phyloP scores from a whole-genome alignment of 306 rosid genomes.

The Abrus pulchellus region DNA sequence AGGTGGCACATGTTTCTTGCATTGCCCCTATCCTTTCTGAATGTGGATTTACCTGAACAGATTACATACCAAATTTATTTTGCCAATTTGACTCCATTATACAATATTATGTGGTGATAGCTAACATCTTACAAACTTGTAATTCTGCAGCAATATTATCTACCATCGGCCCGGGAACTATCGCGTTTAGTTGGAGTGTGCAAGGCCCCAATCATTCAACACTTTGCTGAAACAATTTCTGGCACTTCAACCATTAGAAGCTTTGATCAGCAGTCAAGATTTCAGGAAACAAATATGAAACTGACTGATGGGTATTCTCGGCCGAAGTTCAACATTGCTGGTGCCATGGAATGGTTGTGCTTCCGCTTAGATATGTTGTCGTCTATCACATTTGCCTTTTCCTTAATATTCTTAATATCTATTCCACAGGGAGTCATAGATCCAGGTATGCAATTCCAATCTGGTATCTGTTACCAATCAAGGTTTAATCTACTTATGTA shows the following conservation, averaged over 20 bases:
- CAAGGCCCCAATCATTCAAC: slow-evolving; percentile 92
- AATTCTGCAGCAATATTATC: slow-evolving; percentile 74
- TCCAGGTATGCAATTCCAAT: slow-evolving; percentile 66
- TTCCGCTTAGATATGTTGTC: slow-evolving; percentile 82
- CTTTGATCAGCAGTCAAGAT: slow-evolving; percentile 82
- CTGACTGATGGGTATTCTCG: slow-evolving; percentile 75
- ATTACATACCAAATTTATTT: neutral
- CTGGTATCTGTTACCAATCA: slow-evolving; percentile 4
- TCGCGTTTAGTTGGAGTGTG: slow-evolving; percentile 82
- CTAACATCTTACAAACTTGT: slow-evolving; percentile 30
- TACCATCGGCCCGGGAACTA: slow-evolving; percentile 83
- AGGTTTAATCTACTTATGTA: neutral
- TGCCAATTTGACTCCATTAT: slow-evolving; percentile 7
- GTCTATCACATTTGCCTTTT: slow-evolving; percentile 72
- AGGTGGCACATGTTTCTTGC: neutral
- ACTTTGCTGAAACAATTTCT: slow-evolving; percentile 85
- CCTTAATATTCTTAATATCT: slow-evolving; percentile 73
- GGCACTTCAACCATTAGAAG: slow-evolving; percentile 87
- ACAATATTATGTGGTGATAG: slow-evolving; percentile 4
- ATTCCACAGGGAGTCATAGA: slow-evolving; percentile 76
- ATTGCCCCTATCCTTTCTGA: neutral
- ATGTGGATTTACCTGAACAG: neutral
- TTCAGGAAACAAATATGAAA: slow-evolving; percentile 74
- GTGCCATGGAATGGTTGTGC: slow-evolving; percentile 90
- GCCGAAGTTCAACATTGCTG: slow-evolving; percentile 71